A percentile compares a stretch with the other conserved stretches of the same genome.
These are phyloP conservation scores for Penicillium sp. DNA, from an alignment of 2,329 filamentous ascomycete species.

Conservation along the genomic window DNA sequence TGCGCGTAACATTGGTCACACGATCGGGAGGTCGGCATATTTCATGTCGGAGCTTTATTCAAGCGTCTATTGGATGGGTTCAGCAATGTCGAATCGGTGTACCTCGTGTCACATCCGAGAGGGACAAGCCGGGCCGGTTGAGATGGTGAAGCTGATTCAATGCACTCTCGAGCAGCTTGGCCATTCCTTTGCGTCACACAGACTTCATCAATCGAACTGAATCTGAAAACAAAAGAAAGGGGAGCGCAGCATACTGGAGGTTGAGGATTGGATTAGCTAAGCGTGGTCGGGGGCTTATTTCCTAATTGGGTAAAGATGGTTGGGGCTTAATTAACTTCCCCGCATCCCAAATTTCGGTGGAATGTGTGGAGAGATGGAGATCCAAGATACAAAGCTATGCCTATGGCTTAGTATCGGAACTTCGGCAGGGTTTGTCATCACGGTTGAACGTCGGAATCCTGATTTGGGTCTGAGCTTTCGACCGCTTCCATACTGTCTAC, in stretches of 20 bases:
- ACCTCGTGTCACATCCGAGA: not conserved
- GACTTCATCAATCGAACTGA: not conserved
- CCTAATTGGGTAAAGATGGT: not conserved
- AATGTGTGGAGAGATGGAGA: not conserved
- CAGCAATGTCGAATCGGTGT: not conserved
- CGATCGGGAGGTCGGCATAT: conserved; percentile 9
- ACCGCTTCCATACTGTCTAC: not conserved
- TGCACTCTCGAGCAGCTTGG: not conserved
- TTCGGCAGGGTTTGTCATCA: not conserved
- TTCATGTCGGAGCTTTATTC: conserved; percentile 9
- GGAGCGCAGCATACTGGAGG: not conserved
- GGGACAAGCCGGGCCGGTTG: not conserved
- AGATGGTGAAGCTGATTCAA: not conserved
- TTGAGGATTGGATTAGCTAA: not conserved
- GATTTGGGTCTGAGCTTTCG: not conserved
- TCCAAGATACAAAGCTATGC: not conserved
- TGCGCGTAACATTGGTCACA: conserved; percentile 14
- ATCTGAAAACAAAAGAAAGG: not conserved
- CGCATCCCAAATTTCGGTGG: not conserved
- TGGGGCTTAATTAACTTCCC: not conserved
- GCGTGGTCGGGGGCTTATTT: conserved; percentile 3
- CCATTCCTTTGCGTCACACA: not conserved
- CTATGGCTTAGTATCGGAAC: not conserved
- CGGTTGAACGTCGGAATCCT: not conserved
- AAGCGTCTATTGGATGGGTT: not conserved